These are phyloP conservation scores for Nakazawaea siamensis DNA, from an alignment of 805 yeast species.

Conservation along the genomic window DNA sequence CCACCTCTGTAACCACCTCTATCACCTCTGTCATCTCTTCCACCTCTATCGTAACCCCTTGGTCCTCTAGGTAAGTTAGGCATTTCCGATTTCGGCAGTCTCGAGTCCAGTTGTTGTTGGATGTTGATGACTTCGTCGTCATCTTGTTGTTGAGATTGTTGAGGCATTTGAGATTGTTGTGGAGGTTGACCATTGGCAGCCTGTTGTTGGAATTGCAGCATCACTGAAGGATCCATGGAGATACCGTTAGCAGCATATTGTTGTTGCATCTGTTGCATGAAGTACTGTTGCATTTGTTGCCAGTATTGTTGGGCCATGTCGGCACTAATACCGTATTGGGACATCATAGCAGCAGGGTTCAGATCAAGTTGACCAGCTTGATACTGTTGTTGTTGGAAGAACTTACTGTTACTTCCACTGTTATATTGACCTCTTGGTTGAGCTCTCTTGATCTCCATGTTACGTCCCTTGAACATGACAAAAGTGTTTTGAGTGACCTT, in stretches of 20 bases:
- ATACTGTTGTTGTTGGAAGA: constrained; percentile 19
- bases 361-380: constrained; percentile 19
- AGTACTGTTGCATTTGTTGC: constrained; percentile 47
- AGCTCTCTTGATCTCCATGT: constrained; percentile 78
- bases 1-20: constrained; percentile 11
- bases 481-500: constrained; percentile 75
- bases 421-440: constrained; percentile 68
- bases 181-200: constrained; percentile 12
- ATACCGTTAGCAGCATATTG: constrained; percentile 19
- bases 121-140: constrained; percentile 6
- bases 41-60: constrained; percentile 8
- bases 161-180: constrained; percentile 24
- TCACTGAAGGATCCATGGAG: constrained; percentile 14
- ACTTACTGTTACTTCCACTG: constrained; percentile 11
- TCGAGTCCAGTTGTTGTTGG: too few relatives aligned
- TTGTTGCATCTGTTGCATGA: constrained; percentile 49
- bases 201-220: constrained; percentile 13
- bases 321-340: constrained; percentile 30
- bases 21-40: constrained; percentile 6
- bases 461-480: constrained; percentile 76
- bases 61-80: too few relatives aligned
- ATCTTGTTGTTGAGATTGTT: constrained; percentile 24
- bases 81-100: too few relatives aligned
- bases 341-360: constrained; percentile 20
- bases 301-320: constrained; percentile 60